A percentile compares a stretch with the other conserved stretches of the same genome.
Evolutionary conservation across 2,329 filamentous ascomycete species (phyloP).

Genomic region (Fusarium succisae): DNA sequence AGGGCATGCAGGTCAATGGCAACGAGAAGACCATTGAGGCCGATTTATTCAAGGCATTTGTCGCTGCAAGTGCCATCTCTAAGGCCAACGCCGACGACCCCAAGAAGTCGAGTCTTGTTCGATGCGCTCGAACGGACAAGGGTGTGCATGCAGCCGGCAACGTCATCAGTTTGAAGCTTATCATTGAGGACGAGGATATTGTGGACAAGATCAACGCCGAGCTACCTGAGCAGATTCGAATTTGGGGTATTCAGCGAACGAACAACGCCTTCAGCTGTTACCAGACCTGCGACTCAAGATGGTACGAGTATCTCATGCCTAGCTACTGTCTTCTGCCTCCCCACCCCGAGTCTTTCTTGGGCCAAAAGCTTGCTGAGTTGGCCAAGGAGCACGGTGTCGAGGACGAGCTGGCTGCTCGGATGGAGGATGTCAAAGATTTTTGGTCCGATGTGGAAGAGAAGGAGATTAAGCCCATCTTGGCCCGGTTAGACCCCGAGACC

Average conservation of each 20-base stretch:
- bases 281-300: conserved; percentile 91
- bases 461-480: conserved; percentile 76
- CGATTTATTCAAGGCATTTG: conserved; percentile 91
- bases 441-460: conserved; percentile 87
- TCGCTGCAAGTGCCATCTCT: conserved; percentile 90
- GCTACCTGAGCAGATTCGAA: conserved; percentile 86
- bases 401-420: conserved; percentile 72
- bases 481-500: conserved; percentile 69
- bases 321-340: conserved; percentile 93
- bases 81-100: conserved; percentile 97
- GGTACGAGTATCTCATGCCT: conserved; percentile 97
- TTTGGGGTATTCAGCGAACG: conserved; percentile 93
- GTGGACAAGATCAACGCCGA: conserved; percentile 90
- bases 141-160: conserved; percentile 97
- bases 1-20: conserved; percentile 91
- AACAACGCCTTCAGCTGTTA: conserved; percentile 95
- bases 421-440: conserved; percentile 81
- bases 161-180: conserved; percentile 93
- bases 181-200: conserved; percentile 89
- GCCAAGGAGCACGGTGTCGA: conserved; percentile 78
- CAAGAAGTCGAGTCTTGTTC: conserved; percentile 92
- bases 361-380: conserved; percentile 80
- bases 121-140: conserved; percentile 96
- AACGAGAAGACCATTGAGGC: conserved; percentile 94
- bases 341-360: conserved; percentile 86